A percentile compares a stretch with the other conserved stretches of the same genome.
phyloP scores from a whole-genome alignment of 352 stramenopile genomes.

The Thraustotheca clavata region DNA sequence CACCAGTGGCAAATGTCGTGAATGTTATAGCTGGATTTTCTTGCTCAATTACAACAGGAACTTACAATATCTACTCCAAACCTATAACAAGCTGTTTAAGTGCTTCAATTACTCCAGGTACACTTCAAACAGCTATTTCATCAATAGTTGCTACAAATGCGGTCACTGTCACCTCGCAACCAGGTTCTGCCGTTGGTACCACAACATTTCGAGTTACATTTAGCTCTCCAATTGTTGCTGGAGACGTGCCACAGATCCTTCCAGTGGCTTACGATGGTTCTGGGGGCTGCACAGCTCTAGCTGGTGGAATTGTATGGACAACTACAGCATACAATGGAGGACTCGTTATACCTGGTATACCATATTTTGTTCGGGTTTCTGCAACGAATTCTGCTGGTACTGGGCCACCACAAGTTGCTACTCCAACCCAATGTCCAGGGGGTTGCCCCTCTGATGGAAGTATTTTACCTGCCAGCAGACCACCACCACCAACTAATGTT shows the following conservation, averaged over 20 bases:
- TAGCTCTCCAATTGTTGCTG: slow-evolving; percentile 53
- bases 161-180: slow-evolving; percentile 53
- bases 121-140: slow-evolving; percentile 24
- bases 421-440: slow-evolving; percentile 38
- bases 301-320: slow-evolving; percentile 48
- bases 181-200: slow-evolving; percentile 29
- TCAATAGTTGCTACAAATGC: slow-evolving; percentile 37
- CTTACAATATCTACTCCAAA: slow-evolving; percentile 44
- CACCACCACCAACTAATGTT: slow-evolving; percentile 61
- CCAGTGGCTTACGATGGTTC: slow-evolving; percentile 47
- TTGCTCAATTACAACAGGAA: slow-evolving; percentile 33
- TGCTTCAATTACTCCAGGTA: slow-evolving; percentile 25
- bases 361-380: slow-evolving; percentile 86
- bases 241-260: slow-evolving; percentile 31
- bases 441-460: slow-evolving; percentile 26
- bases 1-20: slow-evolving; percentile 30
- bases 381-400: slow-evolving; percentile 83
- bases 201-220: slow-evolving; percentile 86
- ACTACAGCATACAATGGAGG: slow-evolving; percentile 71
- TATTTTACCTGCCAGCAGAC: slow-evolving; percentile 47
- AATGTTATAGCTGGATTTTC: slow-evolving; percentile 29
- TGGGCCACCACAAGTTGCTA: slow-evolving; percentile 41
- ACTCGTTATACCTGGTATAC: slow-evolving; percentile 55
- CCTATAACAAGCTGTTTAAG: slow-evolving; percentile 44
- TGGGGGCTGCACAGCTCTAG: slow-evolving; percentile 37